These are phyloP conservation scores for Multifurca ochricompacta DNA, from an alignment of 768 basidiomycete genomes.

Conservation along the genomic window DNA sequence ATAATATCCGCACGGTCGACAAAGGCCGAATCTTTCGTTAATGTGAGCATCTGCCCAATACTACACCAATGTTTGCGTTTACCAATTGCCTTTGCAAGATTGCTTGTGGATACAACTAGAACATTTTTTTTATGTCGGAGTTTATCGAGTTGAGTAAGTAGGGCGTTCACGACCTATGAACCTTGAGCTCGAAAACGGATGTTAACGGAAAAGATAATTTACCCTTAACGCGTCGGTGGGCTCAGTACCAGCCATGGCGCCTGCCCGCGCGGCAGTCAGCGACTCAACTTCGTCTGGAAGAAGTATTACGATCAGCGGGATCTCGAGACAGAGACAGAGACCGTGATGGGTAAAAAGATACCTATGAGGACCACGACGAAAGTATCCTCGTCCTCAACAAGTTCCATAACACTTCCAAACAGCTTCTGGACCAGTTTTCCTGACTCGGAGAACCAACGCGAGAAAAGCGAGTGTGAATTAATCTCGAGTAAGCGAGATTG, in stretches of 20 bases:
- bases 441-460: conserved; percentile 98
- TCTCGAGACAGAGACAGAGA: not conserved
- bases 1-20: conserved; percentile 96
- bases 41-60: conserved; percentile 1
- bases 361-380: conserved; percentile 96
- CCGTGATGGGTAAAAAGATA: conserved; percentile 24
- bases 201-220: conserved; percentile 22
- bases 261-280: conserved; percentile 87
- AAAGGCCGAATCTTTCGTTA: conserved; percentile 77
- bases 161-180: conserved; percentile 87
- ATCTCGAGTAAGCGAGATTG: conserved; percentile 89
- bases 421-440: conserved; percentile 95
- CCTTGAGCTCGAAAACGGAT: not conserved
- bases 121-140: conserved; percentile 90
- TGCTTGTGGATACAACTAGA: conserved; percentile 93
- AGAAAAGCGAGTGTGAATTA: conserved; percentile 96
- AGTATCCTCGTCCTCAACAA: conserved; percentile 84
- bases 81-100: conserved; percentile 93
- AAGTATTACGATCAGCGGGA: not conserved
- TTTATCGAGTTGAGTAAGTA: conserved; percentile 95
- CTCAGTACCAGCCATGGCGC: conserved; percentile 92
- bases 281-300: conserved; percentile 89
- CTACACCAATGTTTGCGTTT: conserved; percentile 16
- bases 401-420: conserved; percentile 80
- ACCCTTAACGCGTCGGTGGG: conserved; percentile 91